Conservation (phyloP, 768 basidiomycete genomes). For the Russula sp. region DNA sequence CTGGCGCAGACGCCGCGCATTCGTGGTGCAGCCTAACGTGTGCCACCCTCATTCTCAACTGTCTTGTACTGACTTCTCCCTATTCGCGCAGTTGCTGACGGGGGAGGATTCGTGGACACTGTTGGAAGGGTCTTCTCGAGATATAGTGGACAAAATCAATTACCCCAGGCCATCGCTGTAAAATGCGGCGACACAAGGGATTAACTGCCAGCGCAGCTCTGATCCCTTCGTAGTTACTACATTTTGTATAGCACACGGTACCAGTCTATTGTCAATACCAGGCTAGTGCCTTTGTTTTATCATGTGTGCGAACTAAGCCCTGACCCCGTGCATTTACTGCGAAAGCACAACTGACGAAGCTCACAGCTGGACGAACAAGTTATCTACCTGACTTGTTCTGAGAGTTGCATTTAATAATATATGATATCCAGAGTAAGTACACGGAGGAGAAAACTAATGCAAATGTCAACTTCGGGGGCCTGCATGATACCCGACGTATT, state of each 20-base stretch:
- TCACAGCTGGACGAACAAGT: not conserved
- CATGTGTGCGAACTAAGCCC: not conserved
- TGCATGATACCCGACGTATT: constrained; percentile 31
- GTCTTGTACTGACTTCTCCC: too few species aligned
- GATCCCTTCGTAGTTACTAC: not conserved
- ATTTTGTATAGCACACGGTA: not conserved
- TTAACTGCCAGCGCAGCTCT: not conserved
- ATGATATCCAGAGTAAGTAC: constrained; percentile 8
- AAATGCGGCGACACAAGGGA: not conserved
- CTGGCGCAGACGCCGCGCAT: too few species aligned
- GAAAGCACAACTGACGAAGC: too few species aligned
- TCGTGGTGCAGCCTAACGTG: too few species aligned
- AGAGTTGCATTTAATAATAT: constrained; percentile 3
- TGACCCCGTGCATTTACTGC: too few species aligned
- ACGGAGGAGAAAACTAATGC: constrained; percentile 3
- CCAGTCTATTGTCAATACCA: not conserved
- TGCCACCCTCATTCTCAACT: not conserved
- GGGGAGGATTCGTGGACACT: too few species aligned
- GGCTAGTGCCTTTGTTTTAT: not conserved
- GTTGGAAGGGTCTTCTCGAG: too few species aligned
- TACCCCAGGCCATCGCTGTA: not conserved
- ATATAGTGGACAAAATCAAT: not conserved
- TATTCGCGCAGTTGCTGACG: too few species aligned
- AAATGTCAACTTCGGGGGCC: constrained; percentile 70
- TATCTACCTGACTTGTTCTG: not conserved